These are phyloP conservation scores for Zea luxurians DNA, from an alignment of 176 grass and related monocot species.

Conservation along the genomic window DNA sequence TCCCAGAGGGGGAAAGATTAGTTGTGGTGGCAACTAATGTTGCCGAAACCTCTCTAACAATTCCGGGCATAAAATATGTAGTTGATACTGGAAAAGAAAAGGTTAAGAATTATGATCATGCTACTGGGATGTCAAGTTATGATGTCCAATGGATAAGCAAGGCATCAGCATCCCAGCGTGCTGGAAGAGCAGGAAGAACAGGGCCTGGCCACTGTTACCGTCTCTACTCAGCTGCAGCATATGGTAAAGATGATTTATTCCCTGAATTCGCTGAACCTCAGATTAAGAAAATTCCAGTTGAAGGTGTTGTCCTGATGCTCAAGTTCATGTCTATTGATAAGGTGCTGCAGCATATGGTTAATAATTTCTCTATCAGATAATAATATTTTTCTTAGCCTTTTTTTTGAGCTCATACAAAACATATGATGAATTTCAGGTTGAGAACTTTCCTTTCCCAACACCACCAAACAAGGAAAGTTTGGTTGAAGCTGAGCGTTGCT, in stretches of 20 bases:
- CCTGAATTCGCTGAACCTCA: slow-evolving; percentile 83
- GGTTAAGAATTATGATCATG: slow-evolving; percentile 83
- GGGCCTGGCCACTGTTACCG: slow-evolving; percentile 94
- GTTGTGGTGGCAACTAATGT: slow-evolving; percentile 98
- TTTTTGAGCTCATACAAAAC: slow-evolving; percentile 10
- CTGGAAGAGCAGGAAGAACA: slow-evolving; percentile 88
- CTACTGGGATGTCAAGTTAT: slow-evolving; percentile 74
- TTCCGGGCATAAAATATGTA: slow-evolving; percentile 93
- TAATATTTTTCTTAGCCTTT: slow-evolving; percentile 25
- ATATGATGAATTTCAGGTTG: slow-evolving; percentile 61
- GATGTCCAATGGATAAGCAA: slow-evolving; percentile 98
- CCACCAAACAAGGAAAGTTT: slow-evolving; percentile 73
- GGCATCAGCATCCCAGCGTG: slow-evolving; percentile 83
- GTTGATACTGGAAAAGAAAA: slow-evolving; percentile 98
- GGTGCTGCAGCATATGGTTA: slow-evolving; percentile 37
- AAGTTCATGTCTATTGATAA: slow-evolving; percentile 91
- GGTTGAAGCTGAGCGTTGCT: slow-evolving; percentile 78
- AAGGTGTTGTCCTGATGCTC: slow-evolving; percentile 89
- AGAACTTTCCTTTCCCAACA: slow-evolving; percentile 93
- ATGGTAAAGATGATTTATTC: slow-evolving; percentile 90
- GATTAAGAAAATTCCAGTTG: slow-evolving; percentile 85
- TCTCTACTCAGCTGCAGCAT: slow-evolving; percentile 88
- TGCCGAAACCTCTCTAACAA: slow-evolving; percentile 93
- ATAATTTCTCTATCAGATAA: slow-evolving; percentile 11
- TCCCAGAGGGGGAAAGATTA: slow-evolving; percentile 74